A percentile compares a stretch with the other conserved stretches of the same genome.
Conservation (phyloP, 345 rosid species). For the Bretschneidera sinensis region DNA sequence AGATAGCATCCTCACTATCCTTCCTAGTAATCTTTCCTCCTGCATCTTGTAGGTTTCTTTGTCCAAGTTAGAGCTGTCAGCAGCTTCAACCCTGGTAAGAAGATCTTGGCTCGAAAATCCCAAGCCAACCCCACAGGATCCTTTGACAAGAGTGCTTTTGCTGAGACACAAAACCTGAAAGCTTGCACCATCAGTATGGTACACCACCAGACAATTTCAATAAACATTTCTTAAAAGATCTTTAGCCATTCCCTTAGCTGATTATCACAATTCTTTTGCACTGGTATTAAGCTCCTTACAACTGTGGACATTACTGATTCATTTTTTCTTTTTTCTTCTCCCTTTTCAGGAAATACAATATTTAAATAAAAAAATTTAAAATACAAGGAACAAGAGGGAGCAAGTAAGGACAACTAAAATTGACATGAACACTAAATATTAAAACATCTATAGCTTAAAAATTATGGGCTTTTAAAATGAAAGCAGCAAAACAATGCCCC, state of each 20-base stretch:
- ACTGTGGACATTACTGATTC: too few species aligned
- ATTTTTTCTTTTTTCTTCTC: too few species aligned
- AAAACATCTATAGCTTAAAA: too few species aligned
- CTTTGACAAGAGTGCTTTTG: slow-evolving; percentile 81
- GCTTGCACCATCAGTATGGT: slow-evolving; percentile 16
- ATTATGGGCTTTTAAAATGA: too few species aligned
- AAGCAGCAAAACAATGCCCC: background rate
- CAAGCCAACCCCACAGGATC: slow-evolving; percentile 91
- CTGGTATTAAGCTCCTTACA: background rate
- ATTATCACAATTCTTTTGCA: slow-evolving; percentile 5
- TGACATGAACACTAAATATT: too few species aligned
- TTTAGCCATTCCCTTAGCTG: background rate
- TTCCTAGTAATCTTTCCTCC: slow-evolving; percentile 60
- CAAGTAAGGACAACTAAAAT: too few species aligned
- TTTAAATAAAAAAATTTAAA: too few species aligned
- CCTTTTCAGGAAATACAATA: too few species aligned
- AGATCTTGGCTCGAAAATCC: slow-evolving; percentile 85
- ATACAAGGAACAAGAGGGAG: too few species aligned
- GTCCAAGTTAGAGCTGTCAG: slow-evolving; percentile 38
- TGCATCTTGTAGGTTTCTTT: slow-evolving; percentile 46
- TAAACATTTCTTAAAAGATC: slow-evolving; percentile 1
- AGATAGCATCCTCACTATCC: slow-evolving; percentile 50
- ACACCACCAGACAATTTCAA: background rate
- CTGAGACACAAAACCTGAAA: slow-evolving; percentile 75
- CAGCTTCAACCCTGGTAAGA: slow-evolving; percentile 45